Evolutionary conservation across 495 filamentous ascomycete genomes (phyloP), one percentile per base, ranked within the genome.

Genomic region (Penicillium verhagenii): DNA sequence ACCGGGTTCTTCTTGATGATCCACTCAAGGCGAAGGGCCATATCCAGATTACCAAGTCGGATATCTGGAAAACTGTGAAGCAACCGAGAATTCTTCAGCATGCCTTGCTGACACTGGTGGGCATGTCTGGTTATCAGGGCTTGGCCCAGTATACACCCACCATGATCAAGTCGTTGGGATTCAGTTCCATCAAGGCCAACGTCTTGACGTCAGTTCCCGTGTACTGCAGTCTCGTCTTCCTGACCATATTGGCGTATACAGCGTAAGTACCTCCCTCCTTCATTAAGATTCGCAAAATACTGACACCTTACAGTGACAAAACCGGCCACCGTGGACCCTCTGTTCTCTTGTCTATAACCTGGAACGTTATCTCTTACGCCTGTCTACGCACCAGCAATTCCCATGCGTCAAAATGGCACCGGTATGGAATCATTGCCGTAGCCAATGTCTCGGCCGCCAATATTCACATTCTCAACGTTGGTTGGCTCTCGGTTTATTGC

Each of bases 171-270:
- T 61, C 56, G 1, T 54, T 76, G 9, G 80, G 78, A 1, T 82
- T 80, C 58, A 67, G 63, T 18, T 65, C 71, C 0, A 70, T 82
- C 3, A 50, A 52, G 0, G 75, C 74, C 28, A 83, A 83, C 54
- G 79, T 79, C 0, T 60, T 83, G 59, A 73, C 78, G 0, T 77
- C 79, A 2, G 77, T 82, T 1, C 72, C 77, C 0, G 66, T 78
- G 18, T 79, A 77, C 13, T 79, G 74, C 39, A 50, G 70, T 10
- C 72, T 74, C 47, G 37, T 79, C 54, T 63, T 75, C 74, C 16
- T 81, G 58, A 53, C 63, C 60, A 42, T 77, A 51, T 35, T 80
- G 63, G 69, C 71, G 39, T 57, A 73, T 52, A 58, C 71, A 39
- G 48, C 70, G 72, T n/a, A n/a, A n/a, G n/a, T n/a, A n/a, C n/a